phyloP scores from a whole-genome alignment of 1,284 basidiomycete genomes.

The Leucoagaricus sp. region DNA sequence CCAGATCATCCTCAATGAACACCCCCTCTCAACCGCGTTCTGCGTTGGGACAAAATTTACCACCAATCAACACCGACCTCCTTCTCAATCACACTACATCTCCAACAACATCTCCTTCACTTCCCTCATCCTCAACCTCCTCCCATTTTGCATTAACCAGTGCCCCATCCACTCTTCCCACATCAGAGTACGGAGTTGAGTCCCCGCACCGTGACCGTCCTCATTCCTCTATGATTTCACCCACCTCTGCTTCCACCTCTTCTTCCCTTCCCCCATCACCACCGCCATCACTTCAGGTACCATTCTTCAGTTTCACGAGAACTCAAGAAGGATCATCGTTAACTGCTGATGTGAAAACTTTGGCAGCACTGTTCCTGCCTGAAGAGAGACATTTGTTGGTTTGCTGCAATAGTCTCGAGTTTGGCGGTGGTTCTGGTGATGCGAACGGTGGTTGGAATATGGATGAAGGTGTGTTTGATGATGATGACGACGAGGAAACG shows the following conservation, averaged over 20 bases:
- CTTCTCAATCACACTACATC: not conserved
- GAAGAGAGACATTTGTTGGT: conserved; percentile 73
- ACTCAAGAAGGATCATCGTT: conserved; percentile 74
- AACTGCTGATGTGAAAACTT: conserved; percentile 61
- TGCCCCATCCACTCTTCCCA: no score
- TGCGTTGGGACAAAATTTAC: not conserved
- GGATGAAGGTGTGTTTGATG: conserved; percentile 31
- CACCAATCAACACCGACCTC: not conserved
- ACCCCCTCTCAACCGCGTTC: not conserved
- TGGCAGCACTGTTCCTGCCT: conserved; percentile 66
- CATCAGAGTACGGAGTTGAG: no score
- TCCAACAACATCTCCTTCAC: not conserved
- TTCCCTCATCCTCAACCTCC: not conserved
- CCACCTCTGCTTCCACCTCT: not conserved
- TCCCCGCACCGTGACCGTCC: no score
- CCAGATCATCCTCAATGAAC: no score
- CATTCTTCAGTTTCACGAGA: conserved; percentile 77
- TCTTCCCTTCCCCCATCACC: conserved; percentile 26
- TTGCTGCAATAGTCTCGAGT: conserved; percentile 65
- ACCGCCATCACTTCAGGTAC: conserved; percentile 28
- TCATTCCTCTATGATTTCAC: no score
- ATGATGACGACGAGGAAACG: no score
- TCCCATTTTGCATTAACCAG: no score
- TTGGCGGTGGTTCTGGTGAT: conserved; percentile 33
- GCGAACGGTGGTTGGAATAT: conserved; percentile 36